phyloP scores from a whole-genome alignment of 805 yeast species.

The Komagataella ulmi region DNA sequence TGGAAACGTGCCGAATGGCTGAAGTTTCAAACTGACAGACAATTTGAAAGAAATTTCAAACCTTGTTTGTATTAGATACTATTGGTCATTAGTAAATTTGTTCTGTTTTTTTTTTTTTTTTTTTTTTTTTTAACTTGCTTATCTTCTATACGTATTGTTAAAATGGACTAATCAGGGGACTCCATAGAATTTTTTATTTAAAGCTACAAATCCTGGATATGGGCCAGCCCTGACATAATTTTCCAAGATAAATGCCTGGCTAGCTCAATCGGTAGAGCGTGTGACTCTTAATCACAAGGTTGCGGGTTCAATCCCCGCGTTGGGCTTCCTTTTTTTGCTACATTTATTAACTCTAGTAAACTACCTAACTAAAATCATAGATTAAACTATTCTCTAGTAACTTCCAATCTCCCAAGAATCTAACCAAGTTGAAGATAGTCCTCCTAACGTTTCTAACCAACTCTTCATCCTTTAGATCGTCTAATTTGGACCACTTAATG shows the following conservation, averaged over 20 bases:
- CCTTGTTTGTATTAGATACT: no score
- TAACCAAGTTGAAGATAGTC: not conserved
- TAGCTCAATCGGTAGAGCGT: slow-evolving; percentile 1
- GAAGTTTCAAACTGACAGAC: no score
- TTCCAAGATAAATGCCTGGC: not conserved
- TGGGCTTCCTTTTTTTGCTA: not conserved
- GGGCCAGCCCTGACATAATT: no score
- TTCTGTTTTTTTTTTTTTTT: no score
- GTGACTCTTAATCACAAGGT: slow-evolving; percentile 1
- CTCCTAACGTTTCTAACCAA: not conserved
- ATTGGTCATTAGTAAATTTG: not conserved
- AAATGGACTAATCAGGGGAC: no score
- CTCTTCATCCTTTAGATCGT: not conserved
- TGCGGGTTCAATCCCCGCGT: slow-evolving; percentile 1
- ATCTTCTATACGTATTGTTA: no score
- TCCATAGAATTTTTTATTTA: no score
- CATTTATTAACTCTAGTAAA: no score
- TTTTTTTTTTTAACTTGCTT: no score
- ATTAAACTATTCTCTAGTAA: not conserved
- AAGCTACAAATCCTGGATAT: not conserved
- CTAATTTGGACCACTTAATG: not conserved
- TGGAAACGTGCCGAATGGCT: not conserved
- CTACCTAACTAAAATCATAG: not conserved
- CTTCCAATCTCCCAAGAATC: not conserved
- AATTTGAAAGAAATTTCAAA: not conserved